These are phyloP conservation scores for Myxozyma mucilagina DNA, from an alignment of 805 yeast species.

Conservation along the genomic window DNA sequence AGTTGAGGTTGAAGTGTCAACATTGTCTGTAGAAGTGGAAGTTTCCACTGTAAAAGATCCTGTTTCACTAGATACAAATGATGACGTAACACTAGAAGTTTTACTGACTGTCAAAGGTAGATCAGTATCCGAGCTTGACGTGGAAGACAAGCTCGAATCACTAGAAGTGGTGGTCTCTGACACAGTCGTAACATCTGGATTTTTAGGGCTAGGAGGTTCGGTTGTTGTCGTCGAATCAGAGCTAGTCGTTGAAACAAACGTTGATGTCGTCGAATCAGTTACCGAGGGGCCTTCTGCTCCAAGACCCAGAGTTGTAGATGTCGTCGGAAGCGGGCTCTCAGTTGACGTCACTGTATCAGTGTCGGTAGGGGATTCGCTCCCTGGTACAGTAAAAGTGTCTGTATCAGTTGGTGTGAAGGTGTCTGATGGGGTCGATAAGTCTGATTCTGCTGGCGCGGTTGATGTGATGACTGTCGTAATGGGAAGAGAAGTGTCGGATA, in stretches of 20 bases:
- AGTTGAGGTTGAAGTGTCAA: not conserved
- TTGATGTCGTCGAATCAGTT: not conserved
- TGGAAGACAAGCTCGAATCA: not conserved
- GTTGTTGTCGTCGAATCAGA: not conserved
- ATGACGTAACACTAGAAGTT: not conserved
- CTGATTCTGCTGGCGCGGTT: not conserved
- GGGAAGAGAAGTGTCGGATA: too few relatives aligned
- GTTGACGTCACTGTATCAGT: not conserved
- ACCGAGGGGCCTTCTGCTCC: not conserved
- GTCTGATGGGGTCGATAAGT: too few relatives aligned
- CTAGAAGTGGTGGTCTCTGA: not conserved
- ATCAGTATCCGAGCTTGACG: not conserved
- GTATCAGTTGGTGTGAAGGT: not conserved
- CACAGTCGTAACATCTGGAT: not conserved
- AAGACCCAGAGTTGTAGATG: not conserved
- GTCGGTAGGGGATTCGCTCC: not conserved
- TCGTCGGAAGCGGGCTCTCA: not conserved
- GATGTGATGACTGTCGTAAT: not conserved
- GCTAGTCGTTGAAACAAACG: not conserved
- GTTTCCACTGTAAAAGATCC: not conserved
- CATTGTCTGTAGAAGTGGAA: not conserved
- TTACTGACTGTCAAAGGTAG: not conserved
- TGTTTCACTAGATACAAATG: not conserved
- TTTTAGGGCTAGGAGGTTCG: not conserved
- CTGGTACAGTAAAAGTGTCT: not conserved